Evolutionary conservation across 495 filamentous ascomycete species (phyloP), one percentile per base, ranked within the genome.

Genomic region (Aspergillus mulundensis): DNA sequence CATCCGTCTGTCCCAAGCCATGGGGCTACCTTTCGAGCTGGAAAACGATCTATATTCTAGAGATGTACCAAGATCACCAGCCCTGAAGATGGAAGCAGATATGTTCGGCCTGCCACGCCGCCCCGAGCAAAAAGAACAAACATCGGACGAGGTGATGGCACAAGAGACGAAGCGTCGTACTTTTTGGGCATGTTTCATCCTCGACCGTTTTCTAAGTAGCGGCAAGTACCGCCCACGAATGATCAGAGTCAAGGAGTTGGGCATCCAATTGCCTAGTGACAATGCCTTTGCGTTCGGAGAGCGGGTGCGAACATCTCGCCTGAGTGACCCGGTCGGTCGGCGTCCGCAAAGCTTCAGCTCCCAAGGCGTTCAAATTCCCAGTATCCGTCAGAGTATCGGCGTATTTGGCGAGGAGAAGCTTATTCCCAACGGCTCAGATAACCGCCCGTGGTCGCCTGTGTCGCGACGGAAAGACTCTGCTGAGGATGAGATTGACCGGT

Each of bases 131-230:
- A 69, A 67, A 43, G 74, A 75, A 40, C 66, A 67, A 44, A 74
- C 70, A 12, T 68, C 78, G 6, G 81, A 87, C 45, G 73, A 80
- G 34, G 76, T 86, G 34, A 85, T 90, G 36, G 76, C 85, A 7
- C 86, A 86, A 61, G 90, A 95, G 69, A 83, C 90, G 15, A 80
- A 84, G 62, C 82, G 90, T 32, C 84, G 90, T 23, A 93, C 90
- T 5, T 90, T 93, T 66, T 96, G 89, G 80, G 89, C 89, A 53
- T 90, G 88, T 58, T 88, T 92, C 60, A 84, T 93, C 50, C 79
- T 95, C 57, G 90, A 96, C 65, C 81, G 89, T 14, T 87, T 88
- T 64, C 70, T 94, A 30, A 84, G 86, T 50, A 89, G 85, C 61
- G 89, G 89, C 21, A 87, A 88, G 61, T 84, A 86, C 56, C 80